These are phyloP conservation scores for Aspergillus novoparasiticus DNA, from an alignment of 2,329 filamentous ascomycete species.

Conservation along the genomic window DNA sequence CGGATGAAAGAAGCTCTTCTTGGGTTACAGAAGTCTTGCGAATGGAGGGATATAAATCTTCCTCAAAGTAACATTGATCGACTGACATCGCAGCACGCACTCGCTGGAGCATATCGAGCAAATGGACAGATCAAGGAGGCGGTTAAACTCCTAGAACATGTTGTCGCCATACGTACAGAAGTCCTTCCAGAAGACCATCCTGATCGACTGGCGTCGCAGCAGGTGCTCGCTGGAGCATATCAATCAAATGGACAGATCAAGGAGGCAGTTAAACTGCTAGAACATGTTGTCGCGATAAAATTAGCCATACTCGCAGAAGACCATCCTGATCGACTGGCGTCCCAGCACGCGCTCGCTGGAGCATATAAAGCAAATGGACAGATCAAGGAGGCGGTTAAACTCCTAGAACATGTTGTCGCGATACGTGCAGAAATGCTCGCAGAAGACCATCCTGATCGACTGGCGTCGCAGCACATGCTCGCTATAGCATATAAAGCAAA, in stretches of 20 bases:
- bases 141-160: neutral
- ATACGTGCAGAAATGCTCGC: too few relatives aligned
- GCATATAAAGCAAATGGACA: neutral
- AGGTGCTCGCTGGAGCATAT: neutral
- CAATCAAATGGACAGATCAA: neutral
- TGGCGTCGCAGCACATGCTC: neutral
- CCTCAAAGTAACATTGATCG: neutral
- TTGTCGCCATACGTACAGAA: neutral
- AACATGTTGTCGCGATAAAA: slow-evolving; percentile 1
- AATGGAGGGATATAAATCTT: slow-evolving; percentile 1
- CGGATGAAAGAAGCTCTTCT: slow-evolving; percentile 3
- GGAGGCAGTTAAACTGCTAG: neutral
- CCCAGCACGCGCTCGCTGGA: neutral
- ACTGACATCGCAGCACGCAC: neutral
- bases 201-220: neutral
- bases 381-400: neutral
- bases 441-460: neutral
- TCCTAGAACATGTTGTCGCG: neutral
- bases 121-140: too few relatives aligned
- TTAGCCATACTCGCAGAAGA: neutral
- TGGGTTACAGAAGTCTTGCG: slow-evolving; percentile 1
- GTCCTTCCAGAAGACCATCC: neutral
- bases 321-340: neutral
- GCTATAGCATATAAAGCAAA: too few relatives aligned
- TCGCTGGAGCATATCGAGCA: neutral